Evolutionary conservation across 192 early-diverging fungal species (phyloP), one percentile per base, ranked within the genome.

Genomic region (Cetraspora pellucida): DNA sequence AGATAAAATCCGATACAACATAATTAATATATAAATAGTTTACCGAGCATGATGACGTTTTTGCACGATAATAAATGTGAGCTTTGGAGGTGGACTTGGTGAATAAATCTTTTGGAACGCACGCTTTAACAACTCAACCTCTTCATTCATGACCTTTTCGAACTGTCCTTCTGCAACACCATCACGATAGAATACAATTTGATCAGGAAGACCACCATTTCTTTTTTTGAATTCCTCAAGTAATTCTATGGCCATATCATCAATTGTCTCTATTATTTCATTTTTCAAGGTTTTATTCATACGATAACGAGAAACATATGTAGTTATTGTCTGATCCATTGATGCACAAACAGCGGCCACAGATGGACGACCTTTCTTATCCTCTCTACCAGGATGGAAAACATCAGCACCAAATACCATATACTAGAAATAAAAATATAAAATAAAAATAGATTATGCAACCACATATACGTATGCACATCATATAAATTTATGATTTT

Each of bases 321-420:
- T 84, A 44, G 88, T 78, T 21, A 85, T 88, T 80, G 81, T 72
- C 0, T 78, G 49, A 55, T 93, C 87, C 31, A 86, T 83, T 27
- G 86, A 87, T 0, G 86, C 93, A 21, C 44, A 49, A 11, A 80
- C 45, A 4, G 50, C 73, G 3, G 74, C 78, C 17, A 80, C 63
- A 23, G 66, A 70, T n/a, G 78, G 58, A 23, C 65, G 52, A 14
- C 19, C 52, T 25, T 30, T 64, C 77, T 11, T 59, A 79, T 80
- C 72, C 61, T 92, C 92, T 27, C 93, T 90, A 37, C 83, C 85
- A 27, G 94, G 91, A 79, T 98, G 96, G 8, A 92, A 94, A 21
- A 98, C 92, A 85, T 98, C 96, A 21, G 93, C 95, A 37, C 97
- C 97, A 60, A 98, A 81, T 50, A 98, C 77, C 72, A 97, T 90